A percentile compares a stretch with the other conserved stretches of the same genome.
Evolutionary conservation across 2,329 filamentous ascomycete species (phyloP).

Genomic region (Colletotrichum sp.): DNA sequence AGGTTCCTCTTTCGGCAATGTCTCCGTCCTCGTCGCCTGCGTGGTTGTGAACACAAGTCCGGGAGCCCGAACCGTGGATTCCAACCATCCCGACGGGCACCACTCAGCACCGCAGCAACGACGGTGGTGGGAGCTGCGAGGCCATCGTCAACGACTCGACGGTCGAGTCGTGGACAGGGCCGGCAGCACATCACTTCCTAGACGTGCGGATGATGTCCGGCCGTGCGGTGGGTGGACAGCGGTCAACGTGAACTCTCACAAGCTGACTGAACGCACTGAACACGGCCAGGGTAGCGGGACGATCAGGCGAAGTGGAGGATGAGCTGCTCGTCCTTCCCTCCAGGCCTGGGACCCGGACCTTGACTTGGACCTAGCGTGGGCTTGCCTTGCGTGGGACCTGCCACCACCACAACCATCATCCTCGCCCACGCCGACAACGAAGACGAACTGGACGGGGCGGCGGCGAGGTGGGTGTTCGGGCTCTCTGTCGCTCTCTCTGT

Average conservation of each 20-base stretch:
- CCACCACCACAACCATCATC: neutral
- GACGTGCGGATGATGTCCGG: slow-evolving; percentile 20
- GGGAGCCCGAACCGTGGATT: slow-evolving; percentile 5
- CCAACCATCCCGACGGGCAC: neutral
- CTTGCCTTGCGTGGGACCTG: slow-evolving; percentile 10
- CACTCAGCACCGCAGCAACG: neutral
- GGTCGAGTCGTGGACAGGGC: neutral
- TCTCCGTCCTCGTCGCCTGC: neutral
- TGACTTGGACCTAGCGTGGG: slow-evolving; percentile 9
- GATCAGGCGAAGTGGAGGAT: slow-evolving; percentile 27
- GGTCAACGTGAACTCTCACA: slow-evolving; percentile 11
- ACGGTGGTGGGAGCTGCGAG: neutral
- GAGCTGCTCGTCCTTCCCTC: neutral
- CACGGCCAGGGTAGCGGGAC: slow-evolving; percentile 26
- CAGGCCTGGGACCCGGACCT: neutral
- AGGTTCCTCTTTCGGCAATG: slow-evolving; percentile 9
- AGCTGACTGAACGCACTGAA: slow-evolving; percentile 8
- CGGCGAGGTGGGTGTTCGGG: neutral
- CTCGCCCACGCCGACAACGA: slow-evolving; percentile 4
- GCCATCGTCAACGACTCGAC: slow-evolving; percentile 26
- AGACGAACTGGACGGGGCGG: neutral
- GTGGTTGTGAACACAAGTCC: neutral
- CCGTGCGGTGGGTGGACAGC: slow-evolving; percentile 18
- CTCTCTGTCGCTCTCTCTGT: neutral
- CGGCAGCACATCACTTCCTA: slow-evolving; percentile 25